Evolutionary conservation across 2,329 filamentous ascomycete genomes (phyloP), one percentile per base, ranked within the genome.

Genomic region (Ophiostoma piceae): DNA sequence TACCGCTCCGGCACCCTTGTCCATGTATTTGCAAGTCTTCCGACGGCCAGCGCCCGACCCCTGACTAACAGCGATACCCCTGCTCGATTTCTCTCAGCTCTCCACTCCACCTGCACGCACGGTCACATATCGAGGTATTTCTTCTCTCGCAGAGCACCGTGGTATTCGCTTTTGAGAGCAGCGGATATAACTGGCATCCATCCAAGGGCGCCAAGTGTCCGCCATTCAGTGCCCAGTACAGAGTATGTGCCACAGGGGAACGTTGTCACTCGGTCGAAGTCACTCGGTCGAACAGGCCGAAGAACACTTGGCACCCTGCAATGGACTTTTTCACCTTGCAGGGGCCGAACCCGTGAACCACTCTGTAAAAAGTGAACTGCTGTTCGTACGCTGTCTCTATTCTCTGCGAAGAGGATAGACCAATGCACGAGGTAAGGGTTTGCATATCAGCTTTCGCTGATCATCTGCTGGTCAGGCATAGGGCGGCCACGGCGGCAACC

Each of bases 231-330:
- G n/a, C n/a, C n/a, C n/a, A n/a, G n/a, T n/a, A n/a, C n/a, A n/a
- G n/a, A n/a, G n/a, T 19, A 19, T 16, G 39, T 43, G 11, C 39
- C 43, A 47, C 43, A 7, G 43, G 16, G 16, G 6, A 19, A 16
- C 16, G 43, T 47, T 47, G 43, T 47, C 43, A n/a, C 62, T 77
- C 26, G 97, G 94, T 97, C 77, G 91, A 95, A 82, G 43, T 47
- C 43, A n/a, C 62, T 77, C 26, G 97, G 94, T 97, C 77, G 91
- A 95, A 82, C 91, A 97, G 86, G 94, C 94, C 76, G 16, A 47
- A 47, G 39, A 14, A 19, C 39, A 14, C 12, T 19, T 47, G 43
- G 43, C 43, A 7, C 43, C 43, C 16, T 16, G 41, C 41, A 43
- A 43, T 43, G 41, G 41, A 14, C 41, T 43, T 43, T 43, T 14